A percentile compares a stretch with the other conserved stretches of the same genome.
Evolutionary conservation across 129 eudicot species (phyloP).

Genomic region (Centrapalus pauciflorus): DNA sequence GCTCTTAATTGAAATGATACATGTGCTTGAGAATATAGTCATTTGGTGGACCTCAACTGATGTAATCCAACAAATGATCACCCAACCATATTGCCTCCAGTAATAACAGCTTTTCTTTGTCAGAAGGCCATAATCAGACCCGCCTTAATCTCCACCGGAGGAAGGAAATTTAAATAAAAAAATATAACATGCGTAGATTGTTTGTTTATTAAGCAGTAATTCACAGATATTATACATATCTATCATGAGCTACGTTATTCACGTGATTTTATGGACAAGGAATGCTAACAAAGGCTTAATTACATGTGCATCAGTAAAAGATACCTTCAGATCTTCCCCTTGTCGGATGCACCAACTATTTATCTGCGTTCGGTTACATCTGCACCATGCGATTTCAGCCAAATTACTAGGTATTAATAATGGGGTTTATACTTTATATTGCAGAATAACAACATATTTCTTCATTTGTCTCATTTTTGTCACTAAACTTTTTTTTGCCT

Average conservation of each 20-base stretch:
- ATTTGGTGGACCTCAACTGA: no score
- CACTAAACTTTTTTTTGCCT: no score
- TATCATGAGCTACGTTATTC: background rate
- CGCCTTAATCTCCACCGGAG: background rate
- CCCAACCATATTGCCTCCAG: no score
- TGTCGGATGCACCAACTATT: background rate
- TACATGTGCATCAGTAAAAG: background rate
- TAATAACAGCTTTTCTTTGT: no score
- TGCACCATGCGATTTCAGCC: background rate
- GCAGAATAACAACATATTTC: no score
- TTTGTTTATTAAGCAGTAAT: background rate
- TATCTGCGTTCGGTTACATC: background rate
- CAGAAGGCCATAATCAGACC: no score
- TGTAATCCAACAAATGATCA: no score
- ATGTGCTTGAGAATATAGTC: no score
- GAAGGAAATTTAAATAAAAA: no score
- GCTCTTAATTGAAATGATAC: no score
- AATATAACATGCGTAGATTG: background rate
- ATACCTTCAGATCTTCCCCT: background rate
- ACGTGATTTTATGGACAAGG: background rate
- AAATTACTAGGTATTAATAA: background rate
- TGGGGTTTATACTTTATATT: no score
- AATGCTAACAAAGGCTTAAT: constrained; percentile 7
- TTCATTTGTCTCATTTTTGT: no score
- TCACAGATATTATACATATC: background rate